Percentiles rank a stretch among this genome's conserved stretches.
Conservation (phyloP, 2,329 filamentous ascomycete genomes). For the Endoconidiophora laricicola region DNA sequence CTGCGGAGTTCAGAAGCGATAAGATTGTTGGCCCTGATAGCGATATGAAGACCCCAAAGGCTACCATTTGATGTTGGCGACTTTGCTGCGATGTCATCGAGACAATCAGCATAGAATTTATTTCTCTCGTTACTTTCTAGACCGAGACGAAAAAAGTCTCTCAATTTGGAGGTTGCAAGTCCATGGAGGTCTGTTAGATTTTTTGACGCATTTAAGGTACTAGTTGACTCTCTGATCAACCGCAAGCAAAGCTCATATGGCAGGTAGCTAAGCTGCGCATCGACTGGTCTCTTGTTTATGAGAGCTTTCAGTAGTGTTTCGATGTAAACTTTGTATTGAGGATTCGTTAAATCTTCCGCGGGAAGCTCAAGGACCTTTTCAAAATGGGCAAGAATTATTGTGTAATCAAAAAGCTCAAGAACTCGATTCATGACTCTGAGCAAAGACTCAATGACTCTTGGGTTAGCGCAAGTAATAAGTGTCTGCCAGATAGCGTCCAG, state of each 20-base stretch:
- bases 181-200: conserved; percentile 45
- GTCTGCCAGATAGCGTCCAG: conserved; percentile 75
- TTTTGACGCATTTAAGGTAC: conserved; percentile 26
- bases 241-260: conserved; percentile 42
- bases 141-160: conserved; percentile 32
- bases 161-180: conserved; percentile 46
- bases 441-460: conserved; percentile 66
- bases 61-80: conserved; percentile 25
- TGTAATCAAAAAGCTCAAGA: conserved; percentile 30
- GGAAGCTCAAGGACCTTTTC: conserved; percentile 51
- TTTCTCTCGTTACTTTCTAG: conserved; percentile 31
- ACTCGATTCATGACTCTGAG: conserved; percentile 44
- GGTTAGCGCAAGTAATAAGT: conserved; percentile 65
- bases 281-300: conserved; percentile 26
- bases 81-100: conserved; percentile 48
- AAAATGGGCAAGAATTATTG: conserved; percentile 47
- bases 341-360: conserved; percentile 40
- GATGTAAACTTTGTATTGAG: conserved; percentile 44
- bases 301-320: conserved; percentile 36
- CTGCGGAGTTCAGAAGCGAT: conserved; percentile 32
- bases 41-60: conserved; percentile 43
- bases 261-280: conserved; percentile 22
- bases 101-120: conserved; percentile 48
- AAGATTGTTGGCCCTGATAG: conserved; percentile 28
- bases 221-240: conserved; percentile 54